These are phyloP conservation scores for Pugionium dolabratum DNA, from an alignment of 345 rosid genomes.

Conservation along the genomic window DNA sequence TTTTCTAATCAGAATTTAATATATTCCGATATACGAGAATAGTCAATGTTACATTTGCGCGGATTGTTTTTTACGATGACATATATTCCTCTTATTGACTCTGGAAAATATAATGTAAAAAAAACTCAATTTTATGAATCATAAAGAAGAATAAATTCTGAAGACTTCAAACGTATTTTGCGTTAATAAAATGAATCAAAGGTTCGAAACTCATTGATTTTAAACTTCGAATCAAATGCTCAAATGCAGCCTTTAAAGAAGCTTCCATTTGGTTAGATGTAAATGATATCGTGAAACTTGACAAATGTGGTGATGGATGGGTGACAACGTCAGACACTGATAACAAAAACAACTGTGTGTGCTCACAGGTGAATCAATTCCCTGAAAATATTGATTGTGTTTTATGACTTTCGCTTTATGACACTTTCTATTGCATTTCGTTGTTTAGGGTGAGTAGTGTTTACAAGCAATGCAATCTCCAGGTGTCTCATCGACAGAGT, in stretches of 20 bases:
- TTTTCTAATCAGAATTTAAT: too few relatives aligned
- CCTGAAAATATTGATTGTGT: background rate
- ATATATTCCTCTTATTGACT: too few relatives aligned
- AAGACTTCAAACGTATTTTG: too few relatives aligned
- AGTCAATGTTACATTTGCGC: too few relatives aligned
- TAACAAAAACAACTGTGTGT: background rate
- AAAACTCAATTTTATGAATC: too few relatives aligned
- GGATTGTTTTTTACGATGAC: too few relatives aligned
- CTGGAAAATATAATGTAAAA: too few relatives aligned
- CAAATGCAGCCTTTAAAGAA: background rate
- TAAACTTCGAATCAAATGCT: background rate
- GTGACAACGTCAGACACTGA: background rate
- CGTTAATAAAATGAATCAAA: too few relatives aligned
- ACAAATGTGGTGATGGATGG: background rate
- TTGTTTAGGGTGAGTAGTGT: slow-evolving; percentile 63
- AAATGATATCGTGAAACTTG: background rate
- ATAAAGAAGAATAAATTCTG: too few relatives aligned
- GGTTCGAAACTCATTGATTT: too few relatives aligned
- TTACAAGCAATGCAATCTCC: slow-evolving; percentile 61
- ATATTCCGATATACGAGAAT: too few relatives aligned
- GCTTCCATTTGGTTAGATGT: background rate
- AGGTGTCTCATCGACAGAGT: slow-evolving; percentile 71
- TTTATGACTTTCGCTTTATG: background rate
- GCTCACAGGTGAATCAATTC: background rate
- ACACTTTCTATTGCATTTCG: background rate